A percentile compares a stretch with the other conserved stretches of the same genome.
Evolutionary conservation across 2,329 filamentous ascomycete species (phyloP).

Genomic region (Lachnellula occidentalis): DNA sequence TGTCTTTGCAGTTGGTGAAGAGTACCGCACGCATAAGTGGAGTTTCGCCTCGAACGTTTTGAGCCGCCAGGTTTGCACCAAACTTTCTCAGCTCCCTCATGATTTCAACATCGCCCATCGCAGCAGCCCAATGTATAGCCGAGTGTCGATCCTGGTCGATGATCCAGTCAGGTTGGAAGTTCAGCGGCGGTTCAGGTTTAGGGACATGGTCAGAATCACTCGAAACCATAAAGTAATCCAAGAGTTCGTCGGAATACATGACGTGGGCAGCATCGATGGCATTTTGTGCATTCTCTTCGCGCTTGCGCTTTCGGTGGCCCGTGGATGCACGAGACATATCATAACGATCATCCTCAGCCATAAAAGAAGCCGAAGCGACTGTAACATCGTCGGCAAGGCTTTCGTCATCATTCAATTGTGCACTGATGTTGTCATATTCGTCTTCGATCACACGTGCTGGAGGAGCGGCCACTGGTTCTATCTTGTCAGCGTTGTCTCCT

Average conservation of each 20-base stretch:
- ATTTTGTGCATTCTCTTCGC: slow-evolving; percentile 58
- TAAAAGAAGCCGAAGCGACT: slow-evolving; percentile 76
- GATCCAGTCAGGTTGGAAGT: slow-evolving; percentile 84
- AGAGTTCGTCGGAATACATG: slow-evolving; percentile 83
- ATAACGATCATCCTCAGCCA: slow-evolving; percentile 75
- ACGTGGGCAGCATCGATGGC: slow-evolving; percentile 77
- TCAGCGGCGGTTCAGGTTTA: slow-evolving; percentile 74
- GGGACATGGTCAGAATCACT: slow-evolving; percentile 57
- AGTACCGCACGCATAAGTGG: slow-evolving; percentile 91
- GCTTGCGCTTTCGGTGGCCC: slow-evolving; percentile 71
- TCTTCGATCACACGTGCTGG: slow-evolving; percentile 48
- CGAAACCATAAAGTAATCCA: slow-evolving; percentile 92
- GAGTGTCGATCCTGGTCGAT: slow-evolving; percentile 93
- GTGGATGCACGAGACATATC: slow-evolving; percentile 62
- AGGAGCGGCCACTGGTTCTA: slow-evolving; percentile 34
- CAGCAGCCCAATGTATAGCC: slow-evolving; percentile 92
- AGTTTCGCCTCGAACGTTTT: slow-evolving; percentile 74
- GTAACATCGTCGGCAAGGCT: slow-evolving; percentile 74
- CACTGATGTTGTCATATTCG: slow-evolving; percentile 58
- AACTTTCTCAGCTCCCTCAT: slow-evolving; percentile 82
- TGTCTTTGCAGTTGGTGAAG: slow-evolving; percentile 96
- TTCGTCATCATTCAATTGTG: slow-evolving; percentile 66
- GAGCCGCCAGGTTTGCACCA: slow-evolving; percentile 66
- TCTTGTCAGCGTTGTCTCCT: slow-evolving; percentile 21
- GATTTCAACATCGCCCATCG: slow-evolving; percentile 93